Evolutionary conservation across 768 basidiomycete genomes (phyloP).

Genomic region (Mycena maculata): DNA sequence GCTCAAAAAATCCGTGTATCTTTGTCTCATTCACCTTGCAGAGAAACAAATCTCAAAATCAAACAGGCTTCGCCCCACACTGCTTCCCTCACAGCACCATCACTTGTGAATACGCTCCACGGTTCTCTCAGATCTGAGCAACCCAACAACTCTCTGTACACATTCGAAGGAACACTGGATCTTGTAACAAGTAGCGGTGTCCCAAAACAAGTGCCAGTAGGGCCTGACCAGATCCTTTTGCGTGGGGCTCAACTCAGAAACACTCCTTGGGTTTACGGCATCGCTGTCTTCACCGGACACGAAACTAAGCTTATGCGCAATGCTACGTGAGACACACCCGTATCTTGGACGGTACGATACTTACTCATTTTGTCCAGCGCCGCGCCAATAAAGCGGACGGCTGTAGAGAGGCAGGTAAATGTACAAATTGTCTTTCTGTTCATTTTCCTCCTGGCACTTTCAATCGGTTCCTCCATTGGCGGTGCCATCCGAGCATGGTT

Average conservation of each 20-base stretch:
- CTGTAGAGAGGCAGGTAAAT: constrained; percentile 96
- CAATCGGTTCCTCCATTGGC: constrained; percentile 92
- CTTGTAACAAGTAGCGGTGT: constrained; percentile 66
- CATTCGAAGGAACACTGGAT: constrained; percentile 88
- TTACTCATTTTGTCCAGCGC: constrained; percentile 62
- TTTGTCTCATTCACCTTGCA: constrained; percentile 43
- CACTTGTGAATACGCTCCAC: constrained; percentile 74
- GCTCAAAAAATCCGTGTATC: not conserved
- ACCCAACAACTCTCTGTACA: constrained; percentile 97
- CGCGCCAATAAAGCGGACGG: constrained; percentile 96
- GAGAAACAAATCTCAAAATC: constrained; percentile 99
- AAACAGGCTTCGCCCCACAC: constrained; percentile 94
- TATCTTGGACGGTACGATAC: not conserved
- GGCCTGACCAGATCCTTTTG: constrained; percentile 93
- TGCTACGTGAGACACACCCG: constrained; percentile 78
- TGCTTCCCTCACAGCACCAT: constrained; percentile 78
- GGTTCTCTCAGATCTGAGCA: constrained; percentile 95
- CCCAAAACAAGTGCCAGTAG: constrained; percentile 87
- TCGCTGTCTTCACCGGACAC: constrained; percentile 95
- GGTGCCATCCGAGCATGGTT: constrained; percentile 94
- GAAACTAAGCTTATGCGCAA: constrained; percentile 99
- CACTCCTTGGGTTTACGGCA: constrained; percentile 95
- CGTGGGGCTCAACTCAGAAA: constrained; percentile 96
- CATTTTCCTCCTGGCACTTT: constrained; percentile 85
- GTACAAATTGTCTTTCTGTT: constrained; percentile 96